Conservation (phyloP, 2,329 filamentous ascomycete genomes). For the Arachnopeziza araneosa region DNA sequence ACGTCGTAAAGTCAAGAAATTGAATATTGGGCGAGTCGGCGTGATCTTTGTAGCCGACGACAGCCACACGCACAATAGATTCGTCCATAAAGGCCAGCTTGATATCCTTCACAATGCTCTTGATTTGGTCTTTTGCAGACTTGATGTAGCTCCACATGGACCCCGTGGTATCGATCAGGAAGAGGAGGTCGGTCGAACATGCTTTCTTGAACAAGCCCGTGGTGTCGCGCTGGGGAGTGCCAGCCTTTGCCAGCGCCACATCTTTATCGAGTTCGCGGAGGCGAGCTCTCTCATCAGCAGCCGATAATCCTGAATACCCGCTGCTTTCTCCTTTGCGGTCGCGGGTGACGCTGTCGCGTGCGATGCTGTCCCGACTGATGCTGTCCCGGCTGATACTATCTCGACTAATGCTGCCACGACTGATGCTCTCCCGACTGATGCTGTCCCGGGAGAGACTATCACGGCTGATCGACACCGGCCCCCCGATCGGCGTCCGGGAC, state of each 20-base stretch:
- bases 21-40: conserved; percentile 22
- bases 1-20: conserved; percentile 31
- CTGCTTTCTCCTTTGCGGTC: too few species aligned
- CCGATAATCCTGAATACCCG: neutral
- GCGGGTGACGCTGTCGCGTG: neutral
- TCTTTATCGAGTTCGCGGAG: conserved; percentile 7
- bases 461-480: neutral
- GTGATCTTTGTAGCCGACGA: conserved; percentile 36
- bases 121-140: conserved; percentile 33
- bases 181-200: conserved; percentile 34
- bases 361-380: neutral
- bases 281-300: conserved; percentile 7
- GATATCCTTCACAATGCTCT: conserved; percentile 32
- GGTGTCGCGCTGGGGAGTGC: conserved; percentile 15
- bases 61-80: conserved; percentile 32
- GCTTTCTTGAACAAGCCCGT: conserved; percentile 30
- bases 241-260: conserved; percentile 7
- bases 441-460: neutral
- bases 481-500: neutral
- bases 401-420: neutral
- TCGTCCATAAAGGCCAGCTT: conserved; percentile 30
- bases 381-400: neutral
- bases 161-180: conserved; percentile 34
- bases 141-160: conserved; percentile 33
- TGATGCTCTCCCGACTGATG: neutral